Evolutionary conservation across 345 rosid genomes (phyloP), one percentile per base, ranked within the genome.

Genomic region (Hevea brasiliensis): DNA sequence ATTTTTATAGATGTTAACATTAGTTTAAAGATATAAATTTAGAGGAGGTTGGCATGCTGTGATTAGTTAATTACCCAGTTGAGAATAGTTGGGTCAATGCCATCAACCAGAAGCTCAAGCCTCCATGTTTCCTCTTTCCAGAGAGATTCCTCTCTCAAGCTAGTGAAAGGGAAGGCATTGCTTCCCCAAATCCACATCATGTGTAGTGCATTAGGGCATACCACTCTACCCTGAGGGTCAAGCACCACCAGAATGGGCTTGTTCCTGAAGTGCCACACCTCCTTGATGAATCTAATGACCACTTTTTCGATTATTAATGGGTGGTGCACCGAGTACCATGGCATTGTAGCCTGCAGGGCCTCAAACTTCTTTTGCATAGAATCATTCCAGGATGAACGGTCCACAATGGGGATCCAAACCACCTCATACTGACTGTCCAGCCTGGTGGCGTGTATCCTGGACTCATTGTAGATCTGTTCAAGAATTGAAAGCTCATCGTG

Each of bases 121-220:
- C 87, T 78, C 84, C 94, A 91, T 0, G 83, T 69, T 59, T 94
- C 94, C 8, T 82, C 88, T 76, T 71, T 89, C 98, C 98, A 94
- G 0, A 94, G 90, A 64, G 77, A 75, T 63, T 94, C 97, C 81
- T 94, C 98, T 72, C 88, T 89, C 65, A 53, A 6, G 68, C 82
- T 87, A 13, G 86, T 94, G 86, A 94, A 94, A 54, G 98, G 97
- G 87, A 87, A 94, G 77, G 98, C 94, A 37, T 66, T 81, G 87
- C 86, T 86, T 24, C 97, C 96, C 97, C 97, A 94, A 78, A 94
- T 89, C 97, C 97, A 91, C 89, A 91, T 94, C 98, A 94, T 94
- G 86, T 94, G 93, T 74, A 91, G 81, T 15, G 98, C 98, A 70
- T 94, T 94, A 9, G 88, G 93, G 82, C 81, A 78, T 24, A 80